Conservation (phyloP, 148 eudicot genomes). For the Amaranthus cruentus region DNA sequence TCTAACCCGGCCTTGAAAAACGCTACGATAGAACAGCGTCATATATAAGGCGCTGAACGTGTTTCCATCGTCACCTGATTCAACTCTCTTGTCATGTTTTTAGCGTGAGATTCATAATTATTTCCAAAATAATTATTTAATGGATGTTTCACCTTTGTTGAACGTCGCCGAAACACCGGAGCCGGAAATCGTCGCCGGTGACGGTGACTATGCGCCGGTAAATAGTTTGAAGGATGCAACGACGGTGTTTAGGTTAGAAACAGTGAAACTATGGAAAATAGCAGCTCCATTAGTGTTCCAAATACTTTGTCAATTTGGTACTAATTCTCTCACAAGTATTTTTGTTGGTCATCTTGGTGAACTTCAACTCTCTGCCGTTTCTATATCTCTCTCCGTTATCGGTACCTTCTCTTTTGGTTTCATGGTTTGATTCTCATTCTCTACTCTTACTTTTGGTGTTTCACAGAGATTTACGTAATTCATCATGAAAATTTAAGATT, state of each 20-base stretch:
- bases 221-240: conserved; percentile 25
- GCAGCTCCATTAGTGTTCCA: conserved; percentile 47
- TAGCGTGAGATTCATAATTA: no score
- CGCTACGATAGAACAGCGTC: no score
- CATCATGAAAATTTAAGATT: no score
- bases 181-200: conserved; percentile 20
- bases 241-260: conserved; percentile 41
- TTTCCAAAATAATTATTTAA: no score
- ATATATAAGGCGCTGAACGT: no score
- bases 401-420: conserved; percentile 61
- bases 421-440: conserved; percentile 32
- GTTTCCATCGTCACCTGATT: no score
- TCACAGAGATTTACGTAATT: no score
- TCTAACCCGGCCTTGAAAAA: no score
- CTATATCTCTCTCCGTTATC: conserved; percentile 53
- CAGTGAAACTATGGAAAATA: conserved; percentile 49
- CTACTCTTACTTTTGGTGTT: no score
- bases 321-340: conserved; percentile 39
- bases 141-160: conserved; percentile 27
- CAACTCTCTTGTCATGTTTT: no score
- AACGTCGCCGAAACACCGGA: background rate
- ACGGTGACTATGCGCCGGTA: conserved; percentile 42
- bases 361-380: conserved; percentile 54
- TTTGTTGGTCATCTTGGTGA: conserved; percentile 70
- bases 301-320: conserved; percentile 44